A percentile compares a stretch with the other conserved stretches of the same genome.
Evolutionary conservation across 2,329 filamentous ascomycete genomes (phyloP).

Genomic region (Teratosphaeria pseudoeucalypti): DNA sequence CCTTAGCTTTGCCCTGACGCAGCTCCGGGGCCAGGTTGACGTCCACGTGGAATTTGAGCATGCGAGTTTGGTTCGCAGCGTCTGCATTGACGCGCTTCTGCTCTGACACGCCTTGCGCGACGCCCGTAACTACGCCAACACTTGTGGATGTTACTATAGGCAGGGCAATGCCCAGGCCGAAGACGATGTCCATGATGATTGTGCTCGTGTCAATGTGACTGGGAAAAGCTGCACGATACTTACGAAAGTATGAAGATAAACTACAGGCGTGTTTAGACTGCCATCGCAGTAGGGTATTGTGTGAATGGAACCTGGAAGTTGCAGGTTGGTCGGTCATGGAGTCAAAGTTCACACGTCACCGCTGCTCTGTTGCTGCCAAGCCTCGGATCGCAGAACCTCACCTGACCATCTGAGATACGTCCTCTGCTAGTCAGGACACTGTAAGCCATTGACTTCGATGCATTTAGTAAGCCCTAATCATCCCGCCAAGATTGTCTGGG

Average conservation of each 20-base stretch:
- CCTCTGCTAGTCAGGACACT: too few relatives aligned
- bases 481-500: too few relatives aligned
- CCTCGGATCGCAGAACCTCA: neutral
- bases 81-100: slow-evolving; percentile 42
- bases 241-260: neutral
- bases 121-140: slow-evolving; percentile 41
- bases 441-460: too few relatives aligned
- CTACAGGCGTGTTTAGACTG: neutral
- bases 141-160: slow-evolving; percentile 29
- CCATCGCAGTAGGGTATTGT: neutral
- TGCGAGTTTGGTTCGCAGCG: slow-evolving; percentile 38
- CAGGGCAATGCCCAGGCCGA: slow-evolving; percentile 25
- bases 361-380: neutral
- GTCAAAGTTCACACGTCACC: neutral
- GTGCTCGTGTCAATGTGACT: neutral
- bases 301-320: neutral
- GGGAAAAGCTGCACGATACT: neutral
- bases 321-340: neutral
- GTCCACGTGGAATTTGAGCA: slow-evolving; percentile 43
- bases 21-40: slow-evolving; percentile 30
- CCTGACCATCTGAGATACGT: neutral
- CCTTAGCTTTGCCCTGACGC: slow-evolving; percentile 22
- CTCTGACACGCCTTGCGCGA: slow-evolving; percentile 41
- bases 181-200: slow-evolving; percentile 20
- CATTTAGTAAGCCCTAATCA: too few relatives aligned